Evolutionary conservation across 768 basidiomycete genomes (phyloP), one percentile per base, ranked within the genome.

Genomic region (Hericium coralloides): DNA sequence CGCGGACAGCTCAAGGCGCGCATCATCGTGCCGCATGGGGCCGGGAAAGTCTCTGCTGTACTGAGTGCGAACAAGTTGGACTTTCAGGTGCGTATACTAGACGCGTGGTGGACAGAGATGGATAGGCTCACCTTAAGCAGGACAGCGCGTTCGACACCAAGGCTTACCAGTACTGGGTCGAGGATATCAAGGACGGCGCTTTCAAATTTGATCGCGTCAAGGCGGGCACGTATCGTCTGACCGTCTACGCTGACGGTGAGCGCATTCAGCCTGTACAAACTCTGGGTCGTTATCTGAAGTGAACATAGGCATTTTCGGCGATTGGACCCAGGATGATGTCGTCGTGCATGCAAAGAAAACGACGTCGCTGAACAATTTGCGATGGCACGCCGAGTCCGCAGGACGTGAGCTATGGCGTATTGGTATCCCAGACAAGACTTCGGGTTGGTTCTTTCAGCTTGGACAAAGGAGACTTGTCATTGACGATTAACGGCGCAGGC

Each of bases 151-250:
- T 52, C 15, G 64, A 63, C 38, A 52, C 60, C 1, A 53, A 50
- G 3, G 64, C 65, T 12, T 67, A 65, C 48, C 68, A 69, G 49
- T 69, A 69, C 55, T 69, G 66, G 66, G 64, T 43, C n/a, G 54
- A 55, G 2, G 25, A 60, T 36, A 48, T 65, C 17, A 37, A 51
- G 5, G 23, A 59, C n/a, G 65, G 65, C 1, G 12, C 20, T 1
- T 45, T 69, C 17, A 37, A 55, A 17, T 63, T 69, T 36, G 52
- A 59, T 26, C 59, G 65, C 3, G 65, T 69, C 7, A 66, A 66
- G 51, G 68, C 62, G 18, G 68, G 68, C 18, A 61, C 59, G 3
- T 69, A 69, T 48, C 62, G 68, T 22, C 51, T 69, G 23, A 67
- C 68, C 8, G 59, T 67, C 0, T 63, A 55, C 22, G 66, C 65